These are phyloP conservation scores for Castanopsis chinensis DNA, from an alignment of 306 rosid genomes.

Conservation along the genomic window DNA sequence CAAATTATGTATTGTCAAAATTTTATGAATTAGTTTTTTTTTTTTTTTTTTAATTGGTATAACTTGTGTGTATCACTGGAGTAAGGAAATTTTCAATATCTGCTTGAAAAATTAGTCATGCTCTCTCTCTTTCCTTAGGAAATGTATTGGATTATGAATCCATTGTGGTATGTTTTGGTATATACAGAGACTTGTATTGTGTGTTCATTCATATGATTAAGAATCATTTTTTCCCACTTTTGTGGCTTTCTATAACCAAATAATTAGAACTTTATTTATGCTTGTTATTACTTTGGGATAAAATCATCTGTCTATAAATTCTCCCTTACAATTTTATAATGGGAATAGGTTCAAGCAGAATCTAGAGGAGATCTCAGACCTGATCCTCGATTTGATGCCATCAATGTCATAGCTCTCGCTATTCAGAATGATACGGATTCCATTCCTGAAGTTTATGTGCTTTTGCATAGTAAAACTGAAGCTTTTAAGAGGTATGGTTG, in stretches of 20 bases:
- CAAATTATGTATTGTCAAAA: neutral
- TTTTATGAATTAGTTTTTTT: too few species aligned
- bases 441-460: constrained; percentile 47
- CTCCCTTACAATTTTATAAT: neutral
- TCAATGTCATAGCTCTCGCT: constrained; percentile 44
- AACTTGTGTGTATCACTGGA: too few species aligned
- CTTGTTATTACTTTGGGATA: neutral
- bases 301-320: neutral
- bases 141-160: too few species aligned
- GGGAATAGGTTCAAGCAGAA: constrained; percentile 74
- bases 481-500: constrained; percentile 55
- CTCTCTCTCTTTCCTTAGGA: too few species aligned
- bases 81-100: too few species aligned
- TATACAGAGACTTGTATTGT: too few species aligned
- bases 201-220: neutral
- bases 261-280: neutral
- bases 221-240: neutral
- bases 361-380: constrained; percentile 89
- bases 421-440: neutral
- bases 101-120: too few species aligned
- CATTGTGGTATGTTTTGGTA: too few species aligned
- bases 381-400: constrained; percentile 77
- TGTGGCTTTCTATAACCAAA: neutral
- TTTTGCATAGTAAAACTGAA: constrained; percentile 47
- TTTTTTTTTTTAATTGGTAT: neutral